These are phyloP conservation scores for Biscogniauxia marginata DNA, from an alignment of 2,329 filamentous ascomycete genomes.

Conservation along the genomic window DNA sequence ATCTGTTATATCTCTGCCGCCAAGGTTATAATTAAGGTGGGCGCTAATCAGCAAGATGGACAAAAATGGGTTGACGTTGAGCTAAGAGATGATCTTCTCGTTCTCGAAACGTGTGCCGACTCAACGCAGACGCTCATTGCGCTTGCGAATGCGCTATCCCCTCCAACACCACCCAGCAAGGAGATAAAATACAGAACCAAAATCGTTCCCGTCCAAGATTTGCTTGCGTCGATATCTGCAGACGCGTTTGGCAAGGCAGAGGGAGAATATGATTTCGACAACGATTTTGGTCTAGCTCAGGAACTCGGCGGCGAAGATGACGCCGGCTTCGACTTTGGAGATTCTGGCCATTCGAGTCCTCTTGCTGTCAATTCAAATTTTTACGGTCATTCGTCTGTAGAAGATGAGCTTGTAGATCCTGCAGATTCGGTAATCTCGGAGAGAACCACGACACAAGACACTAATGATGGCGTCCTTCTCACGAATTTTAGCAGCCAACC, in stretches of 20 bases:
- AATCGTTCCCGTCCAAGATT: constrained; percentile 79
- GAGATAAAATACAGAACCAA: constrained; percentile 85
- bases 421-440: constrained; percentile 38
- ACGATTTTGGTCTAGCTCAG: constrained; percentile 57
- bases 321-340: constrained; percentile 38
- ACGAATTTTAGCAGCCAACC: constrained; percentile 40
- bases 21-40: constrained; percentile 62
- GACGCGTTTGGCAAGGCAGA: constrained; percentile 71
- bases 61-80: constrained; percentile 75
- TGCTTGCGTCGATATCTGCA: constrained; percentile 86
- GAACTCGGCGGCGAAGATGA: constrained; percentile 44
- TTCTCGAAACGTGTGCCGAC: constrained; percentile 94
- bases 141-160: constrained; percentile 75
- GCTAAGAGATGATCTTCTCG: constrained; percentile 78
- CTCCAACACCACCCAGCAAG: constrained; percentile 78
- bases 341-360: constrained; percentile 34
- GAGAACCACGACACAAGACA: constrained; percentile 42
- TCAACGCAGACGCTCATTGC: constrained; percentile 90
- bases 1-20: constrained; percentile 86
- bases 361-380: constrained; percentile 45
- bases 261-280: constrained; percentile 61
- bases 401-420: constrained; percentile 50
- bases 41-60: constrained; percentile 52
- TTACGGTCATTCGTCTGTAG: constrained; percentile 43
- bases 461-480: constrained; percentile 45